Evolutionary conservation across 306 rosid species (phyloP).

Genomic region (Fragaria nilgerrensis): DNA sequence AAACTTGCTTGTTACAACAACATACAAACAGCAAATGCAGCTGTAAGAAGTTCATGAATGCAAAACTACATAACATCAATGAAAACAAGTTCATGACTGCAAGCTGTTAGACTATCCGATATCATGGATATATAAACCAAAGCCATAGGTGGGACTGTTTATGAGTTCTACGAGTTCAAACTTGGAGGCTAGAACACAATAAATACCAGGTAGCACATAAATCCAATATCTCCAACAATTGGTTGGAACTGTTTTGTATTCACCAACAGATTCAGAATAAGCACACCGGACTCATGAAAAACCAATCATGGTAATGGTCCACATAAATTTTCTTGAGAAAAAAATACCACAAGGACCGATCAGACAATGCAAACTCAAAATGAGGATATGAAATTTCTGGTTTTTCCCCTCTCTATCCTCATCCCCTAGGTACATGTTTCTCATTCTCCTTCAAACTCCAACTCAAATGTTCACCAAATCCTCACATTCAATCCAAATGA

Average conservation of each 20-base stretch:
- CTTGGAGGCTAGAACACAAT: no score
- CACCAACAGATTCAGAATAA: not conserved
- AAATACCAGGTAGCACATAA: not conserved
- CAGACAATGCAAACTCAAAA: not conserved
- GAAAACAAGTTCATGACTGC: not conserved
- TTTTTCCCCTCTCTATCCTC: no score
- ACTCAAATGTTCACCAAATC: not conserved
- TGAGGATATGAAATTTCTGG: not conserved
- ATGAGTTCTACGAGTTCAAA: no score
- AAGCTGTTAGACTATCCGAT: not conserved
- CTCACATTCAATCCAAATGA: not conserved
- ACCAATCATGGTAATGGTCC: not conserved
- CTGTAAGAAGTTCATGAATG: no score
- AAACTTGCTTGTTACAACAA: no score
- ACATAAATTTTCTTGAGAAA: not conserved
- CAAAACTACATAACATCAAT: no score
- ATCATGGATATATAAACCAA: not conserved
- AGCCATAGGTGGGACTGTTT: not conserved
- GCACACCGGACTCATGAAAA: no score
- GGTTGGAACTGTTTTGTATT: no score
- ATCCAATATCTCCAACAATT: not conserved
- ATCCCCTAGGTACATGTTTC: not conserved
- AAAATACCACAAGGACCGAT: not conserved
- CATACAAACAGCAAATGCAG: not conserved
- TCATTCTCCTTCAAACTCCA: not conserved